Percentiles rank a stretch among this genome's conserved stretches.
phyloP scores from a whole-genome alignment of 192 early-diverging fungal genomes.

The Dissophora globulifera region DNA sequence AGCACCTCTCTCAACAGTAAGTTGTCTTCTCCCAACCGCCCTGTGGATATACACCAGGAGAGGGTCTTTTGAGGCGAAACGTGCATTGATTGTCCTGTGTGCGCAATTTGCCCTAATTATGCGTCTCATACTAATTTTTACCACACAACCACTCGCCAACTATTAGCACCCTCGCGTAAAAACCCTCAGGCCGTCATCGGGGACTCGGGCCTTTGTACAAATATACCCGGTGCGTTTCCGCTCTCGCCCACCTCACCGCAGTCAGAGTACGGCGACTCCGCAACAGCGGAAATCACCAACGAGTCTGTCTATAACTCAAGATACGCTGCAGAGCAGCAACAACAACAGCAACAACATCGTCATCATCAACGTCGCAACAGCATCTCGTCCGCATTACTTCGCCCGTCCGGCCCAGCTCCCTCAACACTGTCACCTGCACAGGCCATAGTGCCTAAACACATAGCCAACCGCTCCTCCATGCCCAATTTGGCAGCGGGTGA shows the following conservation, averaged over 20 bases:
- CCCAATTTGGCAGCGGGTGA: constrained; percentile 37
- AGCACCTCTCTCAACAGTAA: constrained; percentile 7
- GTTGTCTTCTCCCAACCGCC: neutral
- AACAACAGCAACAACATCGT: too few species aligned
- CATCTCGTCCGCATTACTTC: constrained; percentile 1
- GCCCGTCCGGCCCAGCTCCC: constrained; percentile 7
- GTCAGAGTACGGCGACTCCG: too few species aligned
- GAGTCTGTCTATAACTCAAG: constrained; percentile 7
- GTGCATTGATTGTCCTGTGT: too few species aligned
- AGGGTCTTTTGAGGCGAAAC: too few species aligned
- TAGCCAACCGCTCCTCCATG: constrained; percentile 35
- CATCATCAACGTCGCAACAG: neutral
- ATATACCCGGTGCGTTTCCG: constrained; percentile 13
- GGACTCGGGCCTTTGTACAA: constrained; percentile 18
- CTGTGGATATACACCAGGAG: neutral
- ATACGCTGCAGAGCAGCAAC: constrained; percentile 8
- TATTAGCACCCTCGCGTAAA: constrained; percentile 14
- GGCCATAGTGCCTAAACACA: neutral
- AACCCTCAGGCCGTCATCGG: constrained; percentile 46
- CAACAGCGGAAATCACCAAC: constrained; percentile 10
- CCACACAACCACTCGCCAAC: neutral
- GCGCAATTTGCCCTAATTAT: too few species aligned
- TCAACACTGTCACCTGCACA: neutral
- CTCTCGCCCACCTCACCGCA: neutral
- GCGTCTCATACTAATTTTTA: too few species aligned